These are phyloP conservation scores for Clarireedia hainanense DNA, from an alignment of 2,329 filamentous ascomycete species.

Conservation along the genomic window DNA sequence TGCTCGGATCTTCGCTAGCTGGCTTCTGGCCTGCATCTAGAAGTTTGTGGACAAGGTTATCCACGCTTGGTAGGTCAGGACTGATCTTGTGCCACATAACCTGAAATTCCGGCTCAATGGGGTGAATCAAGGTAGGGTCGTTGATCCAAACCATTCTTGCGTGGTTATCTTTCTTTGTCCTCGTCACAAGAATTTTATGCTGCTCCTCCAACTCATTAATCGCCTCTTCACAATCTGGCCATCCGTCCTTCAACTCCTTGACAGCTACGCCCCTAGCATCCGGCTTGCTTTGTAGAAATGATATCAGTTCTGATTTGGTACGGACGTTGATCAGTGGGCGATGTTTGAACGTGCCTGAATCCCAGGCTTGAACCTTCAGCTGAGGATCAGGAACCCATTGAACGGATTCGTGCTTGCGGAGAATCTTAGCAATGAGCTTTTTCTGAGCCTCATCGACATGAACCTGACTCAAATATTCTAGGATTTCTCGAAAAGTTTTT, in stretches of 20 bases:
- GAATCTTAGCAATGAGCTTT: conserved; percentile 56
- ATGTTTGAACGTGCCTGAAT: conserved; percentile 70
- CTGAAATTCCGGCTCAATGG: conserved; percentile 76
- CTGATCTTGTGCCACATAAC: conserved; percentile 70
- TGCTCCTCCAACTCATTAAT: conserved; percentile 71
- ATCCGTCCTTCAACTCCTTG: conserved; percentile 92
- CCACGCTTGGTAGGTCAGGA: conserved; percentile 51
- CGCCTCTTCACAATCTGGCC: conserved; percentile 74
- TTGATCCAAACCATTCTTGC: conserved; percentile 85
- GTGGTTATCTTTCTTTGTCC: conserved; percentile 87
- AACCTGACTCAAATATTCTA: conserved; percentile 70
- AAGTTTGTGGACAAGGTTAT: conserved; percentile 34
- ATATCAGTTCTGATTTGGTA: conserved; percentile 67
- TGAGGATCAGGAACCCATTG: conserved; percentile 48
- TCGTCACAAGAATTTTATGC: conserved; percentile 74
- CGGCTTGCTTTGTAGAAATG: conserved; percentile 71
- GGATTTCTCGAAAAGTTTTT: conserved; percentile 66
- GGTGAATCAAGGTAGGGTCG: conserved; percentile 66
- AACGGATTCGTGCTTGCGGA: conserved; percentile 56
- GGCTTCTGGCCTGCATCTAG: conserved; percentile 32
- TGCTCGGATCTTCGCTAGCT: conserved; percentile 32
- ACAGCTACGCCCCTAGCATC: conserved; percentile 76
- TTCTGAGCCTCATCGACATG: conserved; percentile 53
- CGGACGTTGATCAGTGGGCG: conserved; percentile 77
- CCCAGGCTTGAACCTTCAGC: conserved; percentile 59